Evolutionary conservation across 1,284 basidiomycete species (phyloP), one percentile per base, ranked within the genome.

Genomic region (Melampsora occidentalis): DNA sequence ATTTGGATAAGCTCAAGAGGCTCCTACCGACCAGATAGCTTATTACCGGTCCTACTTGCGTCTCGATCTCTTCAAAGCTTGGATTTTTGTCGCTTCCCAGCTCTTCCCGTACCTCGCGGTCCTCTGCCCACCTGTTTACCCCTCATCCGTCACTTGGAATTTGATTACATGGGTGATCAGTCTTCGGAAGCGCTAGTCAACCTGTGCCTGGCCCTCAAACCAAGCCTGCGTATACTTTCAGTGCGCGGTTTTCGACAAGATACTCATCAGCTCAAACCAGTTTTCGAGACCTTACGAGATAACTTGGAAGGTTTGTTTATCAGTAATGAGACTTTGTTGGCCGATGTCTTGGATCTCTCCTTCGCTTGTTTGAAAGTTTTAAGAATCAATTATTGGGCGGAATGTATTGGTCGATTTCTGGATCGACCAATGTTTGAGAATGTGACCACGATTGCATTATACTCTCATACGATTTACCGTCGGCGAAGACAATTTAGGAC

Each of bases 391-490:
- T 73, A 73, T 48, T 73, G 71, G 71, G 64, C 64, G 49, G 18
- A 57, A 18, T 73, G 71, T 67, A 65, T 73, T 53, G 25, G 48
- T 42, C 48, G 67, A 20, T 48, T 73, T 20, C 53, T 73, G 3
- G 16, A 49, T 28, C 63, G 65, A 33, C 53, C 57, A 18, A 53
- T 73, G 33, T 73, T 73, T 25, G 33, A 49, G 20, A n/a, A 20
- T 16, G 59, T 73, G 28, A 25, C 57, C 20, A n/a, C 61, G 28
- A 53, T 73, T 35, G 71, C 71, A 10, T 16, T 73, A 25, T 73
- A 73, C 20, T 73, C 71, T 14, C 71, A 73, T 65, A 73, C 71
- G n/a, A 39, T 73, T 18, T 73, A 57, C 49, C 63, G 71, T 16
- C 64, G 71, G 7, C 65, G 31, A 61, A 35, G 25, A 2, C 9